phyloP scores from a whole-genome alignment of 129 eudicot genomes.

The Tagetes erecta region DNA sequence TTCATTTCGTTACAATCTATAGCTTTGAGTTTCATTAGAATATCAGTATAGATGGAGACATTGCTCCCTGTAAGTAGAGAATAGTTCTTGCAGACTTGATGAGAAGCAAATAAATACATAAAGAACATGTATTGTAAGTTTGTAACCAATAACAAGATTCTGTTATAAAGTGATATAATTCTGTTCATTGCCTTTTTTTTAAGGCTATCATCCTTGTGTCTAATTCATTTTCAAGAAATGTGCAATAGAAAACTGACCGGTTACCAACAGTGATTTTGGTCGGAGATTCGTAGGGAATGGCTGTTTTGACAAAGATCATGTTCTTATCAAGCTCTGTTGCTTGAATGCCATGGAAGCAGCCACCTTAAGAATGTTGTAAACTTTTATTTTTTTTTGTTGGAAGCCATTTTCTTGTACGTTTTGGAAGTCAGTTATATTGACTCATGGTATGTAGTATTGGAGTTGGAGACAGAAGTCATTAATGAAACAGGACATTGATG shows the following conservation, averaged over 20 bases:
- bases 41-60: constrained; percentile 8
- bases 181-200: neutral
- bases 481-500: neutral
- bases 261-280: too few species aligned
- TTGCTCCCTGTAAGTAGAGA: constrained; percentile 1
- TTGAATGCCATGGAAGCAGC: neutral
- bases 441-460: neutral
- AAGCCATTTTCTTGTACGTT: neutral
- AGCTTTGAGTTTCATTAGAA: constrained; percentile 18
- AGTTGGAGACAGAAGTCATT: constrained; percentile 1
- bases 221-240: neutral
- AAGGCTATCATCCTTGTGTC: neutral
- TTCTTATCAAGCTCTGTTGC: neutral
- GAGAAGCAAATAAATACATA: neutral
- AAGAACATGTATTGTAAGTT: neutral
- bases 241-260: too few species aligned
- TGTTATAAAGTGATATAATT: neutral
- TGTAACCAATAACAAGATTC: constrained; percentile 8
- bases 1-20: neutral
- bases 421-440: neutral
- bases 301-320: neutral
- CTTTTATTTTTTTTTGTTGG: neutral
- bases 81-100: neutral
- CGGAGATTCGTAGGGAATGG: too few species aligned
- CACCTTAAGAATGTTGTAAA: neutral